Conservation (phyloP, 495 filamentous ascomycete genomes). For the Trypethelium eluteriae region DNA sequence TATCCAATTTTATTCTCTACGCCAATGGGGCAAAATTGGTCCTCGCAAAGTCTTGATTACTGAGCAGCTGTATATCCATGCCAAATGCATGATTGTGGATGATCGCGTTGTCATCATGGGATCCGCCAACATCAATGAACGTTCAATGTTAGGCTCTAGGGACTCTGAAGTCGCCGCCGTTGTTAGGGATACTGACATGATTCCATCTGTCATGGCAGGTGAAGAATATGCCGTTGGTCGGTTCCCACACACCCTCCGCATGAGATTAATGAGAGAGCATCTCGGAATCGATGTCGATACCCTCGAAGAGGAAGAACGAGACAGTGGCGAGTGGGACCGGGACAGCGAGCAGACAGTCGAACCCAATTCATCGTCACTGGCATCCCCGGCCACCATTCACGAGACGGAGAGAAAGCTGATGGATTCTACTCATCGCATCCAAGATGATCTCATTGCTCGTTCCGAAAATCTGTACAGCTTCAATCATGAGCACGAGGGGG, state of each 20-base stretch:
- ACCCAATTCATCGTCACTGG: not conserved
- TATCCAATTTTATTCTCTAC: constrained; percentile 87
- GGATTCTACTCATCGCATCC: constrained; percentile 50
- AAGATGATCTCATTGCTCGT: constrained; percentile 55
- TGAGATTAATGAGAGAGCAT: constrained; percentile 95
- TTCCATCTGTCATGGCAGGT: constrained; percentile 86
- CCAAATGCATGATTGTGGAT: constrained; percentile 95
- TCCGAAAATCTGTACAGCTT: constrained; percentile 63
- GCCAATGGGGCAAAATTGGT: constrained; percentile 89
- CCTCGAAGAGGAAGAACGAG: constrained; percentile 49
- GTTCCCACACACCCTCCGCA: constrained; percentile 86
- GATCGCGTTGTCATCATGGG: constrained; percentile 91
- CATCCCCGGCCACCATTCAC: constrained; percentile 23
- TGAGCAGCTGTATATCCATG: constrained; percentile 97
- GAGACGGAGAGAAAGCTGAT: constrained; percentile 46
- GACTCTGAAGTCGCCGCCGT: constrained; percentile 91
- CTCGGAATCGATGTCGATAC: constrained; percentile 91
- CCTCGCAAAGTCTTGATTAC: constrained; percentile 75
- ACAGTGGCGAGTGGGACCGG: constrained; percentile 36
- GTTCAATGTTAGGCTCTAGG: constrained; percentile 83
- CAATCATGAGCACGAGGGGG: constrained; percentile 76
- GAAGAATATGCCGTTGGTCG: constrained; percentile 79
- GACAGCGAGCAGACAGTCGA: constrained; percentile 18
- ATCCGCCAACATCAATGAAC: constrained; percentile 98
- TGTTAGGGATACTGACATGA: constrained; percentile 88